Evolutionary conservation across 257 asterid species (phyloP).

Genomic region (Anisodus tanguticus): DNA sequence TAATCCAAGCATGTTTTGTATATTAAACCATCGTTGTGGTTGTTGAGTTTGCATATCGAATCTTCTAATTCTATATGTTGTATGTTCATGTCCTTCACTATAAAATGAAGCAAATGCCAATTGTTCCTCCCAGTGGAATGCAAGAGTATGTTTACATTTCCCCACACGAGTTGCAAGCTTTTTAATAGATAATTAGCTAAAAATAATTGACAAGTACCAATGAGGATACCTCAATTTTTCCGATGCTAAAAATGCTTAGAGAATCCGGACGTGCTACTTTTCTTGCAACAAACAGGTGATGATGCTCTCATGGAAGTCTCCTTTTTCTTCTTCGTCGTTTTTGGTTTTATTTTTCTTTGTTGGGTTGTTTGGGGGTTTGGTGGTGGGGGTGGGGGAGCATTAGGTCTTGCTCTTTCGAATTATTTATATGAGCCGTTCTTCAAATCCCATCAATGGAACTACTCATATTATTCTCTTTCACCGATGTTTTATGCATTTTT

Average conservation of each 20-base stretch:
- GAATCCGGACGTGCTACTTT: constrained; percentile 93
- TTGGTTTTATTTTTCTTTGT: neutral
- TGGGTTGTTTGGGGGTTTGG: neutral
- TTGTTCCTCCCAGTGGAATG: too few species aligned
- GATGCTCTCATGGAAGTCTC: neutral
- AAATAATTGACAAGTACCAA: constrained; percentile 43
- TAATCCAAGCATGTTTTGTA: too few species aligned
- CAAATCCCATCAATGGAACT: neutral
- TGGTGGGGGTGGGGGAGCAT: neutral
- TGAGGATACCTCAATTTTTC: constrained; percentile 76
- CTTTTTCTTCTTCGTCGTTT: neutral
- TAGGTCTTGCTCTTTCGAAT: neutral
- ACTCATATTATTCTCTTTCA: neutral
- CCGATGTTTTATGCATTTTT: constrained; percentile 14
- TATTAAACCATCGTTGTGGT: too few species aligned
- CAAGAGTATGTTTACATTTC: too few species aligned
- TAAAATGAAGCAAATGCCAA: too few species aligned
- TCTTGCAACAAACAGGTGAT: constrained; percentile 96
- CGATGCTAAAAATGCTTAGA: constrained; percentile 93
- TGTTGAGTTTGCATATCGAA: too few species aligned
- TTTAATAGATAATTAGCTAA: too few species aligned
- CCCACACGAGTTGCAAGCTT: too few species aligned
- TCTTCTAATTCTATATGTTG: too few species aligned
- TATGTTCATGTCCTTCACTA: too few species aligned
- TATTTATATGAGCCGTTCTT: neutral